Evolutionary conservation across 352 stramenopile genomes (phyloP), one percentile per base, ranked within the genome.

Genomic region (Pythium scleroteichum): DNA sequence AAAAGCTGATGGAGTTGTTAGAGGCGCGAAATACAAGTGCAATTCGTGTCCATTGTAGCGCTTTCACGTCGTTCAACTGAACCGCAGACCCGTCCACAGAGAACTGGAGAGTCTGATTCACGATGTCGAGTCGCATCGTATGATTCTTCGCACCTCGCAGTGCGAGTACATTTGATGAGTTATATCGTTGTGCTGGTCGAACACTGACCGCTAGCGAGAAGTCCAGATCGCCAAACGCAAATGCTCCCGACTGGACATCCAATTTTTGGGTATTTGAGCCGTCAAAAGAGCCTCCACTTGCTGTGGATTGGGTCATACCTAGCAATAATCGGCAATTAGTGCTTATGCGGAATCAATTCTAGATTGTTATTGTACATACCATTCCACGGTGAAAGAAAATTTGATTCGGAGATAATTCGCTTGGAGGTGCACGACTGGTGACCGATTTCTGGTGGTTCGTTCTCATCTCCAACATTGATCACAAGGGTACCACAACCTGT

Each of bases 221-320:
- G 42, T 84, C 77, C 7, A 84, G 16, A 14, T 81, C 55, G 20
- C 77, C 77, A 61, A 87, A 78, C 2, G 72, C 66, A 32, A 84
- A 65, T 17, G 60, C 12, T 8, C 3, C 29, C 4, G 51, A 23
- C 4, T 55, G 22, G 0, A 44, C 8, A 22, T 41, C 4, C 14
- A 62, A 3, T 4, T 29, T 35, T 3, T 32, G 23, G 14, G 24
- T 58, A 17, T 19, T 62, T 8, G 8, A 22, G 3, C 52, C 51
- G 44, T 71, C 53, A 46, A 71, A 71, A 24, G 46, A 59, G 5
- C 63, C 63, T 17, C 64, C 56, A 13, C 16, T 42, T 12, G 16
- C 42, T 13, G 22, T 33, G 10, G 26, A 6, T 39, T 57, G 29
- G 10, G 10, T 59, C 10, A 63, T 46, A 1, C 32, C 62, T 69